Evolutionary conservation across 2,329 filamentous ascomycete genomes (phyloP), one percentile per base, ranked within the genome.

Genomic region (Aspergillus pseudonomiae): DNA sequence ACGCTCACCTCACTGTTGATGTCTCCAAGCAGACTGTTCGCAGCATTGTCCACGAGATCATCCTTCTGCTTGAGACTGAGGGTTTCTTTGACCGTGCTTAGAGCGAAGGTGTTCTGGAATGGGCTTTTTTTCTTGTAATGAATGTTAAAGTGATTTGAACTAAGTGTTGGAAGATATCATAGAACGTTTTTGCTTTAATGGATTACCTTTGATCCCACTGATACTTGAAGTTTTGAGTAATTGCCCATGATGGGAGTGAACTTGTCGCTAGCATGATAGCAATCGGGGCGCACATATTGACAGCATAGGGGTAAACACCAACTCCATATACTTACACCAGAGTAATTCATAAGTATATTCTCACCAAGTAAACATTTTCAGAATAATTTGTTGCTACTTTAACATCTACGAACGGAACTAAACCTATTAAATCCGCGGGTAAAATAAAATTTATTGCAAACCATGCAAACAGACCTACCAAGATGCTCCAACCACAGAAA

Each of bases 11-110:
- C 68, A 88, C 88, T 6, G 94, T 98, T 45, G 91, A 98, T 79
- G 79, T 90, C 61, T 89, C 91, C 81, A 95, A 91, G 86, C 93
- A 92, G 80, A 91, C 88, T 69, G 94, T 98, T 55, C 87, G 95
- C 75, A 95, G 91, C 64, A 94, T 94, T 66, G 95, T 99, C 59
- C 95, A 99, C 84, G 92, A 98, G 86, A 98, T 99, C 74, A 87
- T 99, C 67, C 85, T 99, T 74, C 81, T 97, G 82, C 84, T 99
- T 64, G 95, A 99, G 87, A 91, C 90, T 77, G 85, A 91, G 74
- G 95, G 95, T 57, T 87, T 97, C 74, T 83, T 99, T 74, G 94
- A 97, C 71, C 83, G 87, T 84, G 57, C 62, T 61, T 74, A 76
- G 45, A 68, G 63, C 45, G 60, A 60, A 59, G 52, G 57, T 60